Evolutionary conservation across 306 rosid genomes (phyloP).

Genomic region (Cucumis hystrix): DNA sequence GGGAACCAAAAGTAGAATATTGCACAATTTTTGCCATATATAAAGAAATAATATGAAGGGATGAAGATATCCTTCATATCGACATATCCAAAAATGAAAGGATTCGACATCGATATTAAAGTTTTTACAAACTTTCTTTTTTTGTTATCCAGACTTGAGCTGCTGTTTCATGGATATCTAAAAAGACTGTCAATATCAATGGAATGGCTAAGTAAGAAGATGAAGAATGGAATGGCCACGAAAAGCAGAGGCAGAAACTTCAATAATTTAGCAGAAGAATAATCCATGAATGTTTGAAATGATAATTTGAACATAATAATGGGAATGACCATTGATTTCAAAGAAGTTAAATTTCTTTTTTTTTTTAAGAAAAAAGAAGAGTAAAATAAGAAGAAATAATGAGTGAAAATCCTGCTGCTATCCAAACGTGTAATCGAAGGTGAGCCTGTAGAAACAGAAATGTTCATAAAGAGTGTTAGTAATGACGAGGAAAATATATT

Average conservation of each 20-base stretch:
- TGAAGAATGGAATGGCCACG: not conserved
- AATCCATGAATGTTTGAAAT: conserved; percentile 1
- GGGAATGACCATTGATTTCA: not conserved
- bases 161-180: not conserved
- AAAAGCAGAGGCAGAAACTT: not conserved
- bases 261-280: not conserved
- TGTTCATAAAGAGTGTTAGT: not conserved
- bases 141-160: not conserved
- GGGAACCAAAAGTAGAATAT: too few relatives aligned
- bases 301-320: conserved; percentile 6
- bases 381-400: not conserved
- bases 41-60: too few relatives aligned
- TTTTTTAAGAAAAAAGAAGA: too few relatives aligned
- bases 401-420: not conserved
- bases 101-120: too few relatives aligned
- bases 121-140: too few relatives aligned
- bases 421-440: not conserved
- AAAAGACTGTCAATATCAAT: not conserved
- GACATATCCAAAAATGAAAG: too few relatives aligned
- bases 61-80: too few relatives aligned
- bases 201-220: not conserved
- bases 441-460: conserved; percentile 34
- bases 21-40: too few relatives aligned
- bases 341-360: not conserved
- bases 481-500: not conserved